Evolutionary conservation across 495 filamentous ascomycete genomes (phyloP), one percentile per base, ranked within the genome.

Genomic region (Penicillium maclennaniae): DNA sequence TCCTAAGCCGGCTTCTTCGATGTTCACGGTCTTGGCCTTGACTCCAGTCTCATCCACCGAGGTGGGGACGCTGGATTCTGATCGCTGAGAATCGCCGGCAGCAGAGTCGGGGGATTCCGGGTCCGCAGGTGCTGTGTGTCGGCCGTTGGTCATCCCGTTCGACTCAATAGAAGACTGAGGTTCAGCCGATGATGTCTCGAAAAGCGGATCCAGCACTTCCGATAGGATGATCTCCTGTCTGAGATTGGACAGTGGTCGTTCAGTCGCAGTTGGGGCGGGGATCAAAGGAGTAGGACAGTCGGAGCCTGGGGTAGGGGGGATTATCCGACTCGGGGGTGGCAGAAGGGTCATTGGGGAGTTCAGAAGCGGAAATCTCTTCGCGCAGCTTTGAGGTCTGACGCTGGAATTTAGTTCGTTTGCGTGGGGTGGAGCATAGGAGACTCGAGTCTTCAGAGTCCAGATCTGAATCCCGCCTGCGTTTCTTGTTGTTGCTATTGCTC

Each of bases 401-500:
- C 23, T 65, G 61, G 50, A 75, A 76, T 39, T 73, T 74, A 21
- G 56, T 47, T 20, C 68, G 52, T 48, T 75, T 77, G 21, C 60
- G 64, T 14, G 74, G 71, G 7, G 69, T 73, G 6, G 63, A 68
- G 28, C 47, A 59, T 19, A 68, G 25, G 41, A 59, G 17, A 54
- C 16, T 14, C 52, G 53, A 26, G 60, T 56, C 66, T 6, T 71
- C 73, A 7, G 60, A 66, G 6, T 79, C 75, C n/a, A 59, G 43
- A 2, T 70, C 70, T 0, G 63, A 59, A 10, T 60, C 69, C 6
- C 64, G 63, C 47, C 76, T 73, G 46, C 79, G 77, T 60, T 81
- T 82, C 41, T 62, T 69, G 28, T 62, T 57, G 1, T 54, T 56
- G 17, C 40, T 55, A 28, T 42, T 46, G 28, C 41, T 47, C 17